Percentiles rank a stretch among this genome's conserved stretches.
These are phyloP conservation scores for Cercophora scortea DNA, from an alignment of 495 filamentous ascomycete species.

Conservation along the genomic window DNA sequence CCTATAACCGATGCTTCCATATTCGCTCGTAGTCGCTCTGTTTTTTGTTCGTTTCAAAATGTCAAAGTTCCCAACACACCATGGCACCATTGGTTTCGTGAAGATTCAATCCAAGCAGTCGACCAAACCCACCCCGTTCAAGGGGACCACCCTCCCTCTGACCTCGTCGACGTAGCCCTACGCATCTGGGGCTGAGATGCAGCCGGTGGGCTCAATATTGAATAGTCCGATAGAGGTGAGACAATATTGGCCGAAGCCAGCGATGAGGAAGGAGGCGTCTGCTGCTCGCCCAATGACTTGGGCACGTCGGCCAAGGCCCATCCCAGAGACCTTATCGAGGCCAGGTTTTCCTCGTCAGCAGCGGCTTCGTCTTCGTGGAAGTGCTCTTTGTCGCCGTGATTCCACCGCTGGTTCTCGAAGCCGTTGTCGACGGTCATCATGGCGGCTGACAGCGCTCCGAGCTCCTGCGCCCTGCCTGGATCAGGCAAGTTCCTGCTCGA, in stretches of 20 bases:
- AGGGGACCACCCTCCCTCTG: background rate
- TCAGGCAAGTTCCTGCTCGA: conserved; percentile 9
- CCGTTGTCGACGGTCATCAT: conserved; percentile 52
- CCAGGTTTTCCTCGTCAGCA: background rate
- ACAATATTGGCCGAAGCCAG: conserved; percentile 1
- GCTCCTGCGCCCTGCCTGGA: conserved; percentile 25
- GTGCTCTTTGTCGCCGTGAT: conserved; percentile 22
- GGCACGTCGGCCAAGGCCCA: conserved; percentile 6
- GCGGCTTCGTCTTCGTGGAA: background rate
- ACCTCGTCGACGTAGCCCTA: background rate
- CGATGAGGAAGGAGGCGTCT: background rate
- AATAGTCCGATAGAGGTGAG: conserved; percentile 12
- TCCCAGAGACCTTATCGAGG: conserved; percentile 5
- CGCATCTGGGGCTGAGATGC: background rate
- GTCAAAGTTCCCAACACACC: too few relatives aligned
- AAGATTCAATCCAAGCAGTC: too few relatives aligned
- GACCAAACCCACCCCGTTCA: too few relatives aligned
- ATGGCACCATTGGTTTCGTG: too few relatives aligned
- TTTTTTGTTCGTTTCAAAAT: too few relatives aligned
- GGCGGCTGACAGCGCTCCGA: conserved; percentile 41
- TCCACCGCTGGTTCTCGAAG: conserved; percentile 46
- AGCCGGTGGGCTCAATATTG: conserved; percentile 6
- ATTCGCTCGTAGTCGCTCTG: too few relatives aligned
- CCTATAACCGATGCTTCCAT: too few relatives aligned
- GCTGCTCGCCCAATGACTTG: background rate